Base-by-base conservation (phyloP, 208 protist species). In the Phytomonas francai region DNA sequence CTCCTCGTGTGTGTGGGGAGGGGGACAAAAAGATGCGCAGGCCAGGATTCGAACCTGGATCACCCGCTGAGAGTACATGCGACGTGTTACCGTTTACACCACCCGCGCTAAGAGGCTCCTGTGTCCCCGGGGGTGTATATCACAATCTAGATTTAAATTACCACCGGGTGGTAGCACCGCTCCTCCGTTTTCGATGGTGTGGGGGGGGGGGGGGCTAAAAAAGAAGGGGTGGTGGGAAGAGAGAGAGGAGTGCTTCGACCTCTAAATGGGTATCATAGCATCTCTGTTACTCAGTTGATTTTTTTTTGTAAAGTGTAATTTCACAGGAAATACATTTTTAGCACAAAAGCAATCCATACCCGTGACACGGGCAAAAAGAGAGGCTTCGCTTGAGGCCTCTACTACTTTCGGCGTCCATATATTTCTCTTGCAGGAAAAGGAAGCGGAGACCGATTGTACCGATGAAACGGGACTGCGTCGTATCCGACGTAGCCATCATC, bases 401-500 rank as follows among this genome's bases (percentile, higher is more conserved):
- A 16, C 77, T 73, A 93, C 74, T 93, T 93, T 34, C 90, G 77
- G 31, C 90, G 78, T 71, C 92, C 90, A 76, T 95, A 95, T n/a
- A 95, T 82, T 65, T 93, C 90, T 19, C 84, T 78, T 25, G 90
- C 90, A 0, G 87, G 87, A 72, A 91, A 92, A 12, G 87, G 83
- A 42, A 93, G 74, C 32, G 87, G 84, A 0, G 79, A 76, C 58
- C 90, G 83, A 74, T 92, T 95, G 82, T 95, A 95, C 22, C 90
- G 87, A 70, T 95, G 87, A 66, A 85, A 89, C 22, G 81, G 79
- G 9, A 92, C 84, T 16, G 83, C 78, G 73, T 95, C 90, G 68
- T 95, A 95, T 22, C 87, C 90, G 19, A 87, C 87, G 73, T 92
- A 93, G 25, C 90, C 90, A 72, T 92, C 88, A 64, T 92, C 89